These are phyloP conservation scores for Zizania palustris DNA, from an alignment of 202 grass and related monocot genomes.

Conservation along the genomic window DNA sequence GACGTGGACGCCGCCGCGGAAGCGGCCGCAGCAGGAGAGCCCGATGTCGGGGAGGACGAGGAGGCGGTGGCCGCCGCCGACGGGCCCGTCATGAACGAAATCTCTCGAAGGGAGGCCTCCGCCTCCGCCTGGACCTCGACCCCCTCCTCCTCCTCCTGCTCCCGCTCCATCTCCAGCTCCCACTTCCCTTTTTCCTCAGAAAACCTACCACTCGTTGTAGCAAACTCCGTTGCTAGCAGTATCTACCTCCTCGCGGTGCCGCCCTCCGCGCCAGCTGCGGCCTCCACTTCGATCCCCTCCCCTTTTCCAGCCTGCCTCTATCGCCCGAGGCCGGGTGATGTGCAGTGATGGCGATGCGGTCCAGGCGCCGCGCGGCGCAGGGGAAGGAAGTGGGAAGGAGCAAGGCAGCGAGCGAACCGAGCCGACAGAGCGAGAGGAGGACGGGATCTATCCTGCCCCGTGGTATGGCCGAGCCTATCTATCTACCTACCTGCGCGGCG, in stretches of 20 bases:
- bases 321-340: not conserved
- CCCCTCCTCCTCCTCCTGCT: constrained; percentile 6
- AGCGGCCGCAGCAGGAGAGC: constrained; percentile 22
- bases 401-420: not conserved
- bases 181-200: constrained; percentile 42
- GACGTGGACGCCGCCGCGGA: constrained; percentile 43
- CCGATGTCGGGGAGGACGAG: constrained; percentile 37
- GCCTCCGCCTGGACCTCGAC: constrained; percentile 12
- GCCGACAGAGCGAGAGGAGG: constrained; percentile 19
- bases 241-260: not conserved
- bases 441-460: constrained; percentile 46
- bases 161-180: not conserved
- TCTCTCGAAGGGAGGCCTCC: constrained; percentile 49
- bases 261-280: not conserved
- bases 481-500: constrained; percentile 20
- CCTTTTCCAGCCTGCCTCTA: not conserved
- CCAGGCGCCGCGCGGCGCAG: constrained; percentile 22
- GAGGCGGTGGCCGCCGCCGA: not conserved
- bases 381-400: not conserved
- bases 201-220: constrained; percentile 44
- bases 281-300: not conserved
- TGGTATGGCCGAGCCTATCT: constrained; percentile 23
- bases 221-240: constrained; percentile 38
- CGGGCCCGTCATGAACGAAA: constrained; percentile 48
- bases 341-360: constrained; percentile 13